Evolutionary conservation across 306 rosid genomes (phyloP), one percentile per base, ranked within the genome.

Genomic region (Cucurbita pepo): DNA sequence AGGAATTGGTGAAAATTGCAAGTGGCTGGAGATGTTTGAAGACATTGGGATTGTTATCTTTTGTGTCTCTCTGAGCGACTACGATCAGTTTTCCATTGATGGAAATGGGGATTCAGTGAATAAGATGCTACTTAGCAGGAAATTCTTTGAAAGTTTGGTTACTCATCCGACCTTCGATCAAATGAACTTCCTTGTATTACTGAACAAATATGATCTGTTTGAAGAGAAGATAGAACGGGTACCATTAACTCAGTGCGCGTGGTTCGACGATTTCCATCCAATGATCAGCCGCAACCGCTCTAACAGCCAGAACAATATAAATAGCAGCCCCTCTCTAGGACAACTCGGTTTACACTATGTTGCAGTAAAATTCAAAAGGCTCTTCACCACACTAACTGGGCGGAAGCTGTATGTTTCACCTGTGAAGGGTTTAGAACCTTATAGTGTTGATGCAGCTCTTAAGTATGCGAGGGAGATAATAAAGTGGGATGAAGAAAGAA

Each of bases 1-100:
- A 78, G 87, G 88, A 69, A 79, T 86, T 30, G 99, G 95, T 66
- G 99, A 95, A 85, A 91, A 91, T 84, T 95, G 92, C 84, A 95
- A 95, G 85, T 95, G 99, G 99, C 85, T 95, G 53, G 97, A 91
- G 85, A 95, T 95, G 99, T 91, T 95, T 81, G 99, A 95, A 79
- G 99, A 91, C 79, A 87, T 91, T 75, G 96, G 95, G 55, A 87
- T 91, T 84, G 91, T 89, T 76, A 84, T 88, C 51, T 91, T 95
- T 84, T 91, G 99, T 63, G 96, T 95, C 72, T 70, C 97, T 51
- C 83, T 95, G 82, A 83, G 92, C 51, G 97, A 91, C 86, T 95
- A 89, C 8, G 99, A 95, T 81, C 96, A 79, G 81, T 74, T 83
- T 82, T 83, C 86, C 79, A 75, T 79, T 0, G 96, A 91, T 43